Conservation (phyloP, 2,329 filamentous ascomycete genomes). For the Hypomyces rosellus region DNA sequence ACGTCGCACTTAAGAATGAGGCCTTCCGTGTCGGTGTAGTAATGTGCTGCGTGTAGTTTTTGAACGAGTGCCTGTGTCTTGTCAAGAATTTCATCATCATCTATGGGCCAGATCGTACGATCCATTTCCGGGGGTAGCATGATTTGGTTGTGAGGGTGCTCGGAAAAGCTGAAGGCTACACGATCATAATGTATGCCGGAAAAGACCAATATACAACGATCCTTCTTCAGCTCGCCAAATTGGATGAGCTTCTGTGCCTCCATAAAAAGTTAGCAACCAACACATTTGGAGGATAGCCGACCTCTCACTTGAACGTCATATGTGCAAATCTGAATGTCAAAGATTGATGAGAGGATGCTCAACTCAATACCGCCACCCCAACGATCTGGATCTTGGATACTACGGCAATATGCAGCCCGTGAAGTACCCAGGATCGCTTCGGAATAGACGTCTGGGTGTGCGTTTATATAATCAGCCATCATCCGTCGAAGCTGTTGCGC, state of each 20-base stretch:
- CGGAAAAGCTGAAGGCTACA: constrained; percentile 65
- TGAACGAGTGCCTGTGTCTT: constrained; percentile 59
- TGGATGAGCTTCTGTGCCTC: constrained; percentile 37
- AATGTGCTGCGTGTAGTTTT: constrained; percentile 64
- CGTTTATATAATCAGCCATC: constrained; percentile 71
- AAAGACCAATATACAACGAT: constrained; percentile 76
- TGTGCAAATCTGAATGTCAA: constrained; percentile 77
- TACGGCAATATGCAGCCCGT: constrained; percentile 70
- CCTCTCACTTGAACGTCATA: constrained; percentile 62
- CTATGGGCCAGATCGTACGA: constrained; percentile 50
- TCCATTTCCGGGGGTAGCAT: constrained; percentile 67
- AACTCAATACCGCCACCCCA: constrained; percentile 95
- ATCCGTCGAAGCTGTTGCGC: constrained; percentile 60
- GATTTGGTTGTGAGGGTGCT: constrained; percentile 47
- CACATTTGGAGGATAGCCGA: background rate
- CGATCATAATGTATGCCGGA: constrained; percentile 93
- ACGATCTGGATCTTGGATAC: constrained; percentile 71
- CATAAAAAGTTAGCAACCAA: background rate
- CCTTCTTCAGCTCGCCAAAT: constrained; percentile 68
- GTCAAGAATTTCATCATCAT: constrained; percentile 61
- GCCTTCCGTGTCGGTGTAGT: constrained; percentile 81
- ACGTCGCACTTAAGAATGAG: constrained; percentile 73
- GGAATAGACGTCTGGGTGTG: constrained; percentile 65
- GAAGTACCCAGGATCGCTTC: constrained; percentile 69
- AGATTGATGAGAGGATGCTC: constrained; percentile 75